Evolutionary conservation across 371 early-diverging fungal species (phyloP).

Genomic region (Mucor saturninus): DNA sequence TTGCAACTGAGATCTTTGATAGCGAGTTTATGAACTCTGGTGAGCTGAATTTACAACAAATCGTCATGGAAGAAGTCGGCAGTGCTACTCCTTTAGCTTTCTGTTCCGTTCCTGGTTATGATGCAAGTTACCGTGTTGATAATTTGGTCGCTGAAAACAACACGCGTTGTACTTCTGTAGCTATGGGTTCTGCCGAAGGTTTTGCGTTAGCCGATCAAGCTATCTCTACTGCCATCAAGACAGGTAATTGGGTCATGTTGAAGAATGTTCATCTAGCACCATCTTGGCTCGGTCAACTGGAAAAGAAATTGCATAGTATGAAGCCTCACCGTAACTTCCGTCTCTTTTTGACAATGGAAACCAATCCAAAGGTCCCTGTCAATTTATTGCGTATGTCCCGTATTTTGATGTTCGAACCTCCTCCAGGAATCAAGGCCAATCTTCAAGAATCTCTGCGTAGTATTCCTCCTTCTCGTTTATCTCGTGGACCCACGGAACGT

Average conservation of each 20-base stretch:
- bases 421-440: constrained; percentile 96
- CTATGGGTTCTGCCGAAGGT: constrained; percentile 98
- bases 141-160: constrained; percentile 77
- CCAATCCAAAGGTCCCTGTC: constrained; percentile 94
- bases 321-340: constrained; percentile 87
- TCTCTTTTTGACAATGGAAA: constrained; percentile 97
- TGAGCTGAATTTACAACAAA: constrained; percentile 72
- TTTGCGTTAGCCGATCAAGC: constrained; percentile 90
- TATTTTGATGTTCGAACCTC: constrained; percentile 94
- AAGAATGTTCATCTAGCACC: constrained; percentile 98
- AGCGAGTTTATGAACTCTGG: constrained; percentile 58
- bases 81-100: constrained; percentile 86
- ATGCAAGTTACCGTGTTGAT: constrained; percentile 95
- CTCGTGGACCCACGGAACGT: constrained; percentile 86
- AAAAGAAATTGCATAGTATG: constrained; percentile 90
- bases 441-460: constrained; percentile 82
- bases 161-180: constrained; percentile 80
- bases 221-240: constrained; percentile 81
- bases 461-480: constrained; percentile 62
- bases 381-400: constrained; percentile 90
- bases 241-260: constrained; percentile 94
- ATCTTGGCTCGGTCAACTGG: constrained; percentile 92
- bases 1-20: constrained; percentile 83
- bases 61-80: constrained; percentile 78
- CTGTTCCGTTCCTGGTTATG: constrained; percentile 94